These are phyloP conservation scores for Sclerotinia glacialis DNA, from an alignment of 2,329 filamentous ascomycete species.

Conservation along the genomic window DNA sequence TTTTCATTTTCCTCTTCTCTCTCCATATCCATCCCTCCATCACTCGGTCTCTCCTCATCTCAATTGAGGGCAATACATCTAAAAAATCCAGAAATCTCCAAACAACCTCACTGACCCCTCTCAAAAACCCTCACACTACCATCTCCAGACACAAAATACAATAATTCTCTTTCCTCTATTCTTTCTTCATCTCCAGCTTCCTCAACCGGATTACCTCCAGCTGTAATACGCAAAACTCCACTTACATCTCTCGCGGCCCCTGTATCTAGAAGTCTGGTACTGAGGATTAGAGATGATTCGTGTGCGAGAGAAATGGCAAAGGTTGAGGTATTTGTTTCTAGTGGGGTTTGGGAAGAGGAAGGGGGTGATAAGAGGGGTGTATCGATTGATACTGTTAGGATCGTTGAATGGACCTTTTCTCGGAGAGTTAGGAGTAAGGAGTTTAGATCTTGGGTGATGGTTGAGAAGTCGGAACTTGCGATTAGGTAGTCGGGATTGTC, in stretches of 20 bases:
- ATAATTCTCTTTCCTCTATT: slow-evolving; percentile 62
- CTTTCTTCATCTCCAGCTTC: slow-evolving; percentile 21
- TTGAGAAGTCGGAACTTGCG: neutral
- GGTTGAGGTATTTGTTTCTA: slow-evolving; percentile 70
- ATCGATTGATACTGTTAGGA: slow-evolving; percentile 71
- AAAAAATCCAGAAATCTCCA: neutral
- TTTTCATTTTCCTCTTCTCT: neutral
- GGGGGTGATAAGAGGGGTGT: slow-evolving; percentile 58
- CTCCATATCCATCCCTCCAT: neutral
- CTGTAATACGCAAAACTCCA: slow-evolving; percentile 76
- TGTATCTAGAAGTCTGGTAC: slow-evolving; percentile 75
- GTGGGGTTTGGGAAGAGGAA: slow-evolving; percentile 59
- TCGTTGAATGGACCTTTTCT: slow-evolving; percentile 50
- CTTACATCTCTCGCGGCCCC: slow-evolving; percentile 89
- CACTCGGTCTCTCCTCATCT: no score
- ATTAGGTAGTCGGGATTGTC: slow-evolving; percentile 11
- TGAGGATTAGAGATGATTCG: slow-evolving; percentile 66
- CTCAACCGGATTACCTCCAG: slow-evolving; percentile 44
- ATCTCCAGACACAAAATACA: slow-evolving; percentile 80
- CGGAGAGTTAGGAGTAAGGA: neutral
- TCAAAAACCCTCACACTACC: slow-evolving; percentile 81
- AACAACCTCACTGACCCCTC: slow-evolving; percentile 58
- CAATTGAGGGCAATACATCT: neutral
- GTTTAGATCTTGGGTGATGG: neutral
- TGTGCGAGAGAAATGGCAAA: slow-evolving; percentile 73